These are phyloP conservation scores for Pterocarpus santalinus DNA, from an alignment of 306 rosid species.

Conservation along the genomic window DNA sequence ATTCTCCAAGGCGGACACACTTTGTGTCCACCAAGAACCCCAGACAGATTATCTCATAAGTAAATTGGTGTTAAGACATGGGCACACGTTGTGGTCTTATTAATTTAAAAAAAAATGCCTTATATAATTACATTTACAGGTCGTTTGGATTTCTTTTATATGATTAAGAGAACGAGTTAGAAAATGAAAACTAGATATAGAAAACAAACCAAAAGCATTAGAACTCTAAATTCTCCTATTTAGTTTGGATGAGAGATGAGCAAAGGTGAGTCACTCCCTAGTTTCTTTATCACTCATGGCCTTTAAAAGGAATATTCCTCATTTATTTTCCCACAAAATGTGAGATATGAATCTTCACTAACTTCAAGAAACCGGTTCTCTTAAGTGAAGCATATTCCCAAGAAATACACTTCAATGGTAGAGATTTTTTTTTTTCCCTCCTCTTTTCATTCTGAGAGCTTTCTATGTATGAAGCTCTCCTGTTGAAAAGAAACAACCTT, in stretches of 20 bases:
- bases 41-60: background rate
- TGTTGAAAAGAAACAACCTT: constrained; percentile 9
- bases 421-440: background rate
- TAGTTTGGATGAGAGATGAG: constrained; percentile 12
- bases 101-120: too few relatives aligned
- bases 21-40: constrained; percentile 11
- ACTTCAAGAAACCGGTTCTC: background rate
- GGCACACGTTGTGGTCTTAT: constrained; percentile 26
- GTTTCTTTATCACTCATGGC: background rate
- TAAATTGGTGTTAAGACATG: constrained; percentile 9
- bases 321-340: background rate
- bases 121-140: background rate
- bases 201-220: constrained; percentile 16
- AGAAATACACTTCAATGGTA: background rate
- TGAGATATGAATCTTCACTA: constrained; percentile 2
- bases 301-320: constrained; percentile 7
- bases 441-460: background rate
- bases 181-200: background rate
- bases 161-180: background rate
- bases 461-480: background rate
- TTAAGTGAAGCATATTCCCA: background rate
- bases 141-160: background rate
- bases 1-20: constrained; percentile 2
- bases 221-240: background rate
- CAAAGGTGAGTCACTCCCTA: background rate